Percentiles rank a stretch among this genome's conserved stretches.
Conservation (phyloP, 2,329 filamentous ascomycete species). For the Fusarium sp. region DNA sequence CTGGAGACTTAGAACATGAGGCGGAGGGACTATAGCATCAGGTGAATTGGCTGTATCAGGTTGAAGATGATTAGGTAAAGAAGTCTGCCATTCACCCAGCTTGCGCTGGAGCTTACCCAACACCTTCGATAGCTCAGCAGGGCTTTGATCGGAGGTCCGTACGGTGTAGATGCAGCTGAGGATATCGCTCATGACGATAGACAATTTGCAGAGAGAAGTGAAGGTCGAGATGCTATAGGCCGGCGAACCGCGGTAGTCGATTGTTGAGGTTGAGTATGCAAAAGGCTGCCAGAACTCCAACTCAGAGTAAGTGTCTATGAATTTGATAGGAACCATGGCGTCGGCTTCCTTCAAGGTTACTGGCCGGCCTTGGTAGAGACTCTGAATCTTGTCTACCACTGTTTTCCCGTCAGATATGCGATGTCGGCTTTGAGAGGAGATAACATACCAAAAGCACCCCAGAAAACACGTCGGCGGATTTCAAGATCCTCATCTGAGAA, state of each 20-base stretch:
- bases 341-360: constrained; percentile 63
- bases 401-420: neutral
- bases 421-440: fast-evolving
- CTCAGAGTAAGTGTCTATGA: constrained; percentile 67
- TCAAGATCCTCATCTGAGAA: constrained; percentile 37
- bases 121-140: constrained; percentile 55
- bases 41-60: constrained; percentile 52
- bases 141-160: constrained; percentile 55
- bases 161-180: constrained; percentile 63
- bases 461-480: constrained; percentile 44
- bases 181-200: constrained; percentile 58
- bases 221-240: constrained; percentile 42
- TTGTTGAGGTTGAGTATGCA: constrained; percentile 33
- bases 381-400: constrained; percentile 66
- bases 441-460: constrained; percentile 36
- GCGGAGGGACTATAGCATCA: constrained; percentile 53
- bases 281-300: constrained; percentile 66
- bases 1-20: constrained; percentile 61
- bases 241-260: constrained; percentile 48
- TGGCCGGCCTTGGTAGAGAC: constrained; percentile 68
- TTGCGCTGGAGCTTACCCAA: constrained; percentile 58
- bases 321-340: constrained; percentile 61
- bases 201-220: constrained; percentile 40
- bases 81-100: constrained; percentile 59
- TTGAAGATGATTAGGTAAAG: constrained; percentile 59